Base-by-base conservation (phyloP, 2,329 filamentous ascomycete species). In the Gnomoniopsis smithogilvyi region DNA sequence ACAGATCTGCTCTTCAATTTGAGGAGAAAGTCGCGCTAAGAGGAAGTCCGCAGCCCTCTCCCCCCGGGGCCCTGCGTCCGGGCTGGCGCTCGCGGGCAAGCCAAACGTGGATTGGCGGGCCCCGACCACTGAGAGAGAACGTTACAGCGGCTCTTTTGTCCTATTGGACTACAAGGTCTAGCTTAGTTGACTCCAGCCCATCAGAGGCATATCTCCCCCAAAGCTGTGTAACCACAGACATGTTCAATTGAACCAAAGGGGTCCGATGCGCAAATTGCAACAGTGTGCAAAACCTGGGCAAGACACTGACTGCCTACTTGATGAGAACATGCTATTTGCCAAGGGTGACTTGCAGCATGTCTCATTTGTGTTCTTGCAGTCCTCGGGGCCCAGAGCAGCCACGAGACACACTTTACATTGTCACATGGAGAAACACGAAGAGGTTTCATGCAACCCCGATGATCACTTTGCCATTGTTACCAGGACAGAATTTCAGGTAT, bases 131-230 rank as follows among this genome's bases (percentile, higher is more conserved):
- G n/a, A 49, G 53, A 56, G 38, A 30, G 48, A 49, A 26, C 51
- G 34, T 41, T 53, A 36, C 33, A 46, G 45, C 50, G 33, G 56
- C 56, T 24, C 50, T 33, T 34, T 17, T 50, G 51, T 59, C 56
- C 56, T 41, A 59, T 59, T 54, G 56, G 56, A 21, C 48, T 50
- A 58, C 56, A 43, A 24, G 24, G 21, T 17, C 22, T 49, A 22
- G 30, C 46, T 49, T 8, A 30, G 3, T 49, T 26, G 47, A 49
- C 47, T 10, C 3, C 47, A 49, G 24, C 15, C 6, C 22, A 30
- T 30, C 45, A n/a, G 15, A 47, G 15, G 38, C 38, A 3, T 14
- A 19, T 43, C 15, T 19, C 38, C 38, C n/a, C 17, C n/a, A 3
- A 22, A 11, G n/a, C 43, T 46, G 43, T 14, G n/a, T 11, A 19